phyloP scores from a whole-genome alignment of 202 grass and related monocot genomes.

The Eragrostis tef region DNA sequence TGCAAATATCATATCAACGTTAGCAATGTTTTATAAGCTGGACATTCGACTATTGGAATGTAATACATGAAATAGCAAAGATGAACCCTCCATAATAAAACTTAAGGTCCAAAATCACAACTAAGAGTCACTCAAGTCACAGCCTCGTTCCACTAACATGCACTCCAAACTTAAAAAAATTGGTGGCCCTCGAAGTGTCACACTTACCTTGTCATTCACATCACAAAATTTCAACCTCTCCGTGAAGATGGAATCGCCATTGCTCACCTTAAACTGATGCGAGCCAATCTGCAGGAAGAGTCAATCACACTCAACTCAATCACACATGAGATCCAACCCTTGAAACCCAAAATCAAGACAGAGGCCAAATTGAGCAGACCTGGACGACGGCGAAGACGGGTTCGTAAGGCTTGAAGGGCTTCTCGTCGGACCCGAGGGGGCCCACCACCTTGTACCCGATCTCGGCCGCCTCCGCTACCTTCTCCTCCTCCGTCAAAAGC shows the following conservation, averaged over 20 bases:
- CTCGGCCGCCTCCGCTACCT: conserved; percentile 68
- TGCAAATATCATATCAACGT: neutral
- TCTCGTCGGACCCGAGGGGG: conserved; percentile 67
- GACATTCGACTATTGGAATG: neutral
- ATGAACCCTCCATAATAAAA: too few species aligned
- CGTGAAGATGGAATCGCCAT: conserved; percentile 92
- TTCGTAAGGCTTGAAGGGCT: conserved; percentile 96
- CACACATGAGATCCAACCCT: conserved; percentile 28
- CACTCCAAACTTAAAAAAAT: neutral
- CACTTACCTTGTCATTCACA: conserved; percentile 87
- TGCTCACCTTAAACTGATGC: conserved; percentile 99
- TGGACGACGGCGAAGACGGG: conserved; percentile 81
- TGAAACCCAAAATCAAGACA: neutral
- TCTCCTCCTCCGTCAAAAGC: conserved; percentile 67
- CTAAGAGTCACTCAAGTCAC: too few species aligned
- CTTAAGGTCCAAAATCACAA: neutral
- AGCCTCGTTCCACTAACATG: neutral
- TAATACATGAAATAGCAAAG: neutral
- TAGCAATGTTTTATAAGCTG: neutral
- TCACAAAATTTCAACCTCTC: conserved; percentile 92
- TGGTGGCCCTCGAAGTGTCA: neutral
- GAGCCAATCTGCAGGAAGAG: conserved; percentile 73
- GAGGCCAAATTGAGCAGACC: conserved; percentile 46
- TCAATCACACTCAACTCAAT: neutral
- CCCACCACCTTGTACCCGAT: conserved; percentile 83